Base-by-base conservation (phyloP, 441 rosid genomes). In the Breynia disticha region DNA sequence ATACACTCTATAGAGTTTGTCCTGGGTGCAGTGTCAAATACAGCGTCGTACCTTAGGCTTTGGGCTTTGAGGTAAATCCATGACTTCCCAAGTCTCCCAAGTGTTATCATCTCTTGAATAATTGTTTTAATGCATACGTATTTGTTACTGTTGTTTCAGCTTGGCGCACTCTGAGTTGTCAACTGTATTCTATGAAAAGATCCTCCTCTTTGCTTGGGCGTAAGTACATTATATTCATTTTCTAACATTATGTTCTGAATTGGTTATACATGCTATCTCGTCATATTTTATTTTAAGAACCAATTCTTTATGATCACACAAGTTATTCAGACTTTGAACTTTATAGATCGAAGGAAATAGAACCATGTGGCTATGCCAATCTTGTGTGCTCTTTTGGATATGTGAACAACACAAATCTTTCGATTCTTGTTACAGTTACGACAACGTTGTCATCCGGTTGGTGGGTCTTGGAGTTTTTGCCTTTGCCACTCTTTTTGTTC, bases 131-230 rank as follows among this genome's bases (percentile, higher is more conserved):
- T n/a, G n/a, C n/a, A 44, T 66, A 54, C 66, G 56, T 55, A 57
- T 37, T 43, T 61, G 35, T 67, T 54, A 48, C 50, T 71, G 42
- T 48, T 54, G 6, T 74, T 72, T 59, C 84, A 87, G 97, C 78
- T 78, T 91, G 86, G 98, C 98, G 0, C 98, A 91, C 67, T 91
- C 98, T 17, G 98, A 91, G 71, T 57, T 91, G 69, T 91, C 98
- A 1, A 88, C 97, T 3, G 98, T 91, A 61, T 91, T 91, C 70
- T 91, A 82, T 61, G 98, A 91, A 87, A 91, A 84, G 73, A 87
- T 91, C 65, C 87, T 91, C 52, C 81, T 91, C 57, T 89, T 91
- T 59, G 86, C 98, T 19, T 91, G 96, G 96, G 94, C 97, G 96
- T 91, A 60, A 83, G 95, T 76, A 59, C 48, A 35, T 54, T 55